Conservation (phyloP, 345 rosid species). For the Raphanus raphanistrum region DNA sequence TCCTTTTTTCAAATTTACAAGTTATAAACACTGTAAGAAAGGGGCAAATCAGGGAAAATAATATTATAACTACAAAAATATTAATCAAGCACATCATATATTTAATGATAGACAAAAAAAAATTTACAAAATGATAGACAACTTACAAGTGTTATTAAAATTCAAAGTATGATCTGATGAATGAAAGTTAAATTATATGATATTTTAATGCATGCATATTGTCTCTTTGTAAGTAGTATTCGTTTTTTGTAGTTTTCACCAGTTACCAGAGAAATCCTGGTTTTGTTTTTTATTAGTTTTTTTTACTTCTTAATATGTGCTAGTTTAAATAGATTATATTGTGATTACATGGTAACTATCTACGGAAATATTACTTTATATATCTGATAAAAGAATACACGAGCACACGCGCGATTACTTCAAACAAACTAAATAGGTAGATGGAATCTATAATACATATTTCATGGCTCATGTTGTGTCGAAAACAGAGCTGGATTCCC, state of each 20-base stretch:
- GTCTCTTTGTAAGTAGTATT: background rate
- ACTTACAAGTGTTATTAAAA: background rate
- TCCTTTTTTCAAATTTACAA: background rate
- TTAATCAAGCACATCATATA: background rate
- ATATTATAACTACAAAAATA: background rate
- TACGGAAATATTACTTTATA: background rate
- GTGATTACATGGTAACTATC: background rate
- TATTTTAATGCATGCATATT: background rate
- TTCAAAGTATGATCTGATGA: background rate
- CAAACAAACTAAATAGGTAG: conserved; percentile 18
- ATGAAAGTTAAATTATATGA: background rate
- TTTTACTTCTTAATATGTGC: background rate
- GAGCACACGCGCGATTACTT: conserved; percentile 37
- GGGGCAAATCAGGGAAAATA: background rate
- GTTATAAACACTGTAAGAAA: background rate
- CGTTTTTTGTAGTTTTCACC: background rate
- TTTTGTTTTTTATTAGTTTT: too few relatives aligned
- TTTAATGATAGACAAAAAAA: background rate
- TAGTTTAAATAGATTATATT: background rate
- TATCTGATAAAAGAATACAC: conserved; percentile 20
- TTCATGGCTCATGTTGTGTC: conserved; percentile 55
- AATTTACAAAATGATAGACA: background rate
- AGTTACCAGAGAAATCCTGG: background rate
- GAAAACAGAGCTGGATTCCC: conserved; percentile 69
- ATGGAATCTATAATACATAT: conserved; percentile 31